Evolutionary conservation across 2,329 filamentous ascomycete species (phyloP).

Genomic region (Colletotrichum cuscutae): DNA sequence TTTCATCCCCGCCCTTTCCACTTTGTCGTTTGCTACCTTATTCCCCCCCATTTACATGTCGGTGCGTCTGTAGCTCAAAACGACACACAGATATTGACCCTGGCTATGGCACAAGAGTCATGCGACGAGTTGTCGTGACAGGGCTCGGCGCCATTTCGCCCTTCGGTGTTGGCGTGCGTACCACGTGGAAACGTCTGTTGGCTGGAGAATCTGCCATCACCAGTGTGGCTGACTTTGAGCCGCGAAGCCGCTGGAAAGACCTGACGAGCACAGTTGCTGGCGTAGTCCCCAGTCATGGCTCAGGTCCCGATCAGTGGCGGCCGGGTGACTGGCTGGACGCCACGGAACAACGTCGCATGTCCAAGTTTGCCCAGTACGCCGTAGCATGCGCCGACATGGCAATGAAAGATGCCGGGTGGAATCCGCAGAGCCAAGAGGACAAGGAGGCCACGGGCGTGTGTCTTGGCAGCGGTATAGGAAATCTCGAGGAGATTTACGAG

Average conservation of each 20-base stretch:
- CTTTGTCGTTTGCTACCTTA: not conserved
- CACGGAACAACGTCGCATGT: constrained; percentile 79
- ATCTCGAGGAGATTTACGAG: constrained; percentile 88
- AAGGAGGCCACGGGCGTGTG: constrained; percentile 87
- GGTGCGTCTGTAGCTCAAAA: constrained; percentile 11
- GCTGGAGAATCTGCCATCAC: constrained; percentile 83
- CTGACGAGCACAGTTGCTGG: constrained; percentile 89
- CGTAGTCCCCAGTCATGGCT: constrained; percentile 69
- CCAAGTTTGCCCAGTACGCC: constrained; percentile 92
- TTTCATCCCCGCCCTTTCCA: not conserved
- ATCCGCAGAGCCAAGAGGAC: constrained; percentile 67
- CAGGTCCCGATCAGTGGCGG: constrained; percentile 57
- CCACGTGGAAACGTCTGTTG: constrained; percentile 84
- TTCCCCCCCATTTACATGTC: constrained; percentile 2
- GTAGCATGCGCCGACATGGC: constrained; percentile 89
- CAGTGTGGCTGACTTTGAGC: constrained; percentile 73
- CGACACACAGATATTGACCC: constrained; percentile 22
- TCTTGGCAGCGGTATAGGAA: constrained; percentile 94
- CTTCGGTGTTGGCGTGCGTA: constrained; percentile 80
- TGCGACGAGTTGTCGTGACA: constrained; percentile 84
- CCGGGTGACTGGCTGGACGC: constrained; percentile 64
- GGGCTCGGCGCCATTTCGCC: constrained; percentile 86
- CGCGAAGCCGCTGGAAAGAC: constrained; percentile 68
- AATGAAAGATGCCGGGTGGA: constrained; percentile 83
- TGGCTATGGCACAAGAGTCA: constrained; percentile 55